Base-by-base conservation (phyloP, 192 early-diverging fungal genomes). In the Mortierella hygrophila region DNA sequence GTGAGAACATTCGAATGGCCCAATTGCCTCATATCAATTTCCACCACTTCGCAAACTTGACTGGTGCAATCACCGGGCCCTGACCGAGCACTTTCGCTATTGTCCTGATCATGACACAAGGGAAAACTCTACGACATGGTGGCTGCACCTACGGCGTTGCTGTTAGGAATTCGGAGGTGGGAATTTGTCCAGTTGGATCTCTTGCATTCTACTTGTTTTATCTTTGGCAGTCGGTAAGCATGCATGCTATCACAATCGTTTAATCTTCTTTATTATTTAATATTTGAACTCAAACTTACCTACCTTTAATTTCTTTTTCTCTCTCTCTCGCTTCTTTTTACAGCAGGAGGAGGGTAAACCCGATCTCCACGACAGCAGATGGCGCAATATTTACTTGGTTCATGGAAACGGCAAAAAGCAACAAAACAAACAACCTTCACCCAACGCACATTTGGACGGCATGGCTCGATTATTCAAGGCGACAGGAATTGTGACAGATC, bases 61-160 rank as follows among this genome's bases (percentile, higher is more conserved):
- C 32, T n/a, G 23, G 23, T 41, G 41, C 41, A 73, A 20, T 26
- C 9, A 73, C 18, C 23, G 37, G 9, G 37, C 21, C n/a, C 32
- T 41, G 42, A 16, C 38, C 21, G 15, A 68, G 10, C 4, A 68
- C 68, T 13, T 26, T 68, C 37, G 68, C 68, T 2, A 68, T 68
- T 35, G 68, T 68, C 68, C 68, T 68, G 18, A 68, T 68, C 29
- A 68, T 68, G 68, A 68, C 68, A 23, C 68, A 68, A 68, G 68
- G 10, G 4, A 40, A 68, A 68, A 68, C 68, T 20, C 18, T 68
- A 13, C 18, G 29, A 68, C 18, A 20, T 26, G 68, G 68, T 26
- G 10, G 68, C 29, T 20, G 18, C 23, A 68, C 68, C 8, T 68
- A 68, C 29, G 68, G 68, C 68, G 68, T 68, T 35, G 68, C 68